A percentile compares a stretch with the other conserved stretches of the same genome.
Conservation (phyloP, 768 basidiomycete species). For the Lactarius sanguifluus region DNA sequence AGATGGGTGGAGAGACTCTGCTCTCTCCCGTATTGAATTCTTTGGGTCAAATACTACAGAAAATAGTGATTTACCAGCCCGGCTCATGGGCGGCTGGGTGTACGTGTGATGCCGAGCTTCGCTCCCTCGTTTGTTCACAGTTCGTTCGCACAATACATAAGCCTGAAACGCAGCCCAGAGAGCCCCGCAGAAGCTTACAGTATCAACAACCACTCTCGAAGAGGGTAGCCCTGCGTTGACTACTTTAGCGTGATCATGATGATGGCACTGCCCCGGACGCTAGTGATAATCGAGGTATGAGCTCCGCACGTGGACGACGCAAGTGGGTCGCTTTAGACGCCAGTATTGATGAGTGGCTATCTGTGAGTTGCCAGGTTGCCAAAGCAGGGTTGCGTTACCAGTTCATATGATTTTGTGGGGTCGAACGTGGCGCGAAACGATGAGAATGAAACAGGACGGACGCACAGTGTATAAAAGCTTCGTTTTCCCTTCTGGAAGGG, state of each 20-base stretch:
- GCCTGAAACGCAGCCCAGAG: no score
- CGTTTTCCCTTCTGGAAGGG: constrained; percentile 2
- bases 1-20: no score
- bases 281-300: neutral
- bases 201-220: neutral
- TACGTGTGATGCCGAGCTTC: neutral
- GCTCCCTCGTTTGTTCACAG: neutral
- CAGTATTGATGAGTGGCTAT: neutral
- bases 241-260: neutral
- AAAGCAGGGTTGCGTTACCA: neutral
- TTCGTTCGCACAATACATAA: neutral
- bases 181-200: neutral
- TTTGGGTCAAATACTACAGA: no score
- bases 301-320: neutral
- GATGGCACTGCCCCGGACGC: neutral
- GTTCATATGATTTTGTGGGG: neutral
- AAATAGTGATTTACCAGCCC: no score
- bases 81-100: no score
- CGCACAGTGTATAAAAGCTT: neutral
- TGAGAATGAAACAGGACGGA: neutral
- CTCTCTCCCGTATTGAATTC: no score
- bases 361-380: neutral
- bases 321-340: neutral
- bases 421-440: neutral
- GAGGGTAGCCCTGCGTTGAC: neutral